phyloP scores from a whole-genome alignment of 2,329 filamentous ascomycete genomes.

The Aaosphaeria arxii region DNA sequence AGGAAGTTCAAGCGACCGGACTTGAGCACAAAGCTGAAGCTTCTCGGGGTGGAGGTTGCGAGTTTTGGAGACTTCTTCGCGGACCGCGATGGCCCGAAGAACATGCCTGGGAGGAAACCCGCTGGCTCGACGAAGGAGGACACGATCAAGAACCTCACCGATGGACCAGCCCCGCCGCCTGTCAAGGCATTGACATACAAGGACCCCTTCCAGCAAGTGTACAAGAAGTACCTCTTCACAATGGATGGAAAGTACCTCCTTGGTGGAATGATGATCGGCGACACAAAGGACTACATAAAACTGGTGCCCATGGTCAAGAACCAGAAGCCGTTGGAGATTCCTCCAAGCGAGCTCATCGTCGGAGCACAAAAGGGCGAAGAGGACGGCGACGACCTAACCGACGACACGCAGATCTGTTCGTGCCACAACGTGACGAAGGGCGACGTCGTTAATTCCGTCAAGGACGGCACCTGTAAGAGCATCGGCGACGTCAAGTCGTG shows the following conservation, averaged over 20 bases:
- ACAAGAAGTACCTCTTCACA: conserved; percentile 93
- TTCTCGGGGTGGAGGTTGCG: conserved; percentile 86
- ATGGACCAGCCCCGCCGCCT: conserved; percentile 54
- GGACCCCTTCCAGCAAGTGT: conserved; percentile 82
- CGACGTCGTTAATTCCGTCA: conserved; percentile 69
- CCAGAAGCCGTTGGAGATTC: conserved; percentile 73
- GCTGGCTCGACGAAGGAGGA: conserved; percentile 36
- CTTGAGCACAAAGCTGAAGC: conserved; percentile 86
- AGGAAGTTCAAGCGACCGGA: conserved; percentile 77
- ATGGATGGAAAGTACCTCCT: conserved; percentile 85
- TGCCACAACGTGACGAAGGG: conserved; percentile 92
- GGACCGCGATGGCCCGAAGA: conserved; percentile 76
- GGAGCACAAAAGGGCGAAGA: conserved; percentile 72
- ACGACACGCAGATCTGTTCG: conserved; percentile 86
- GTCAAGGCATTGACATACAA: conserved; percentile 87
- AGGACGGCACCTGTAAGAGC: conserved; percentile 76
- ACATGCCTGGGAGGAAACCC: conserved; percentile 59
- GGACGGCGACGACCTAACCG: conserved; percentile 73
- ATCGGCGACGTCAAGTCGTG: conserved; percentile 82
- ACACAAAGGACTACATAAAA: conserved; percentile 87
- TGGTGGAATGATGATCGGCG: conserved; percentile 97
- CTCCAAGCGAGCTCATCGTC: conserved; percentile 79
- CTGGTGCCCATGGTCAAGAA: conserved; percentile 83
- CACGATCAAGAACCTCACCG: conserved; percentile 52
- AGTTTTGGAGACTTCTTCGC: conserved; percentile 95